phyloP scores from a whole-genome alignment of 2,329 filamentous ascomycete genomes.

The Calonectria pseudoturangicola region DNA sequence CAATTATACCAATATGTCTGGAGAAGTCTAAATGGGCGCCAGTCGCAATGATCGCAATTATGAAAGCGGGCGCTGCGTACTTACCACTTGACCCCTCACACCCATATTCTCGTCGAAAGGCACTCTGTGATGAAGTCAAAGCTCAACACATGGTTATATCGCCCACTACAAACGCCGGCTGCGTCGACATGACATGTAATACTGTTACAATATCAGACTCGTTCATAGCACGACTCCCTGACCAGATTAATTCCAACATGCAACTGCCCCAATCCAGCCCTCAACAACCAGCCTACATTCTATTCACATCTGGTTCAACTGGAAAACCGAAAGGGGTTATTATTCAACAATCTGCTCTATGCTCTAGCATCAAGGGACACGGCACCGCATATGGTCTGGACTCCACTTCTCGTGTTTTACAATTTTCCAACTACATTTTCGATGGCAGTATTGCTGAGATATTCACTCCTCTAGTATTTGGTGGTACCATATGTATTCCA shows the following conservation, averaged over 20 bases:
- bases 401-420: constrained; percentile 38
- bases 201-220: constrained; percentile 1
- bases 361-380: constrained; percentile 31
- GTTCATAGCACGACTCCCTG: constrained; percentile 9
- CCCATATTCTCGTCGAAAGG: constrained; percentile 33
- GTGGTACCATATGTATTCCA: constrained; percentile 62
- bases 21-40: constrained; percentile 52
- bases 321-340: constrained; percentile 73
- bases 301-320: constrained; percentile 75
- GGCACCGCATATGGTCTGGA: constrained; percentile 25
- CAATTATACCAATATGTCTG: constrained; percentile 46
- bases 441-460: constrained; percentile 63
- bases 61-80: constrained; percentile 50
- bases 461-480: constrained; percentile 61
- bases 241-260: not conserved
- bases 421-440: constrained; percentile 60
- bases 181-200: not conserved
- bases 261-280: constrained; percentile 1
- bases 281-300: constrained; percentile 41
- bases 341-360: constrained; percentile 36
- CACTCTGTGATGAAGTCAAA: constrained; percentile 23
- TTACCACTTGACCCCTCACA: constrained; percentile 50
- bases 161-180: constrained; percentile 9
- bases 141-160: constrained; percentile 33
- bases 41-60: constrained; percentile 50